phyloP scores from a whole-genome alignment of 2,329 filamentous ascomycete species.

The Paraphoma sp. region DNA sequence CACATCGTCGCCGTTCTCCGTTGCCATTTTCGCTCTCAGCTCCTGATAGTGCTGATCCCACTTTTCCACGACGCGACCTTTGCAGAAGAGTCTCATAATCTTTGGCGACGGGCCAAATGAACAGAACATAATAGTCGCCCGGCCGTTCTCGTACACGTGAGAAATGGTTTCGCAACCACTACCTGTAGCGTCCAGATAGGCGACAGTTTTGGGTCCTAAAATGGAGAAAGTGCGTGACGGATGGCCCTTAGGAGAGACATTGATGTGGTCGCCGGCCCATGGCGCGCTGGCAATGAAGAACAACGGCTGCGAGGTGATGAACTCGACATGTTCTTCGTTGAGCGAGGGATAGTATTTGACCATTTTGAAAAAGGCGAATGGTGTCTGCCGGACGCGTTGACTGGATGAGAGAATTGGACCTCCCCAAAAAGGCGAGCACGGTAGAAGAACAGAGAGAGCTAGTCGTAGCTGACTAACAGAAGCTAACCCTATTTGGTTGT shows the following conservation, averaged over 20 bases:
- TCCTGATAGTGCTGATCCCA: conserved; percentile 53
- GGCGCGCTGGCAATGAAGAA: conserved; percentile 80
- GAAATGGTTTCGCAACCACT: conserved; percentile 78
- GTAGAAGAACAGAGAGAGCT: neutral
- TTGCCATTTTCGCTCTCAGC: conserved; percentile 52
- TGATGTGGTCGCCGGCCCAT: conserved; percentile 71
- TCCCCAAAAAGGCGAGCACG: neutral
- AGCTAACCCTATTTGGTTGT: too few species aligned
- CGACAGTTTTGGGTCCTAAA: conserved; percentile 64
- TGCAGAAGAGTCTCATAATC: conserved; percentile 71
- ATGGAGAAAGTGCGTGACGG: conserved; percentile 68
- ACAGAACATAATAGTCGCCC: conserved; percentile 77
- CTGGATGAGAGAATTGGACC: neutral
- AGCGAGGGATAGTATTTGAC: conserved; percentile 65
- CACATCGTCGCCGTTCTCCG: conserved; percentile 32
- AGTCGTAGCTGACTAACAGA: too few species aligned
- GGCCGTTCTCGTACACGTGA: conserved; percentile 78
- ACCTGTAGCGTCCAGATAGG: conserved; percentile 77
- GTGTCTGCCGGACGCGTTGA: too few species aligned
- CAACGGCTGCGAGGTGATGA: conserved; percentile 71
- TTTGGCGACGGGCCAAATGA: conserved; percentile 66
- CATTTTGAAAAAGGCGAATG: conserved; percentile 53
- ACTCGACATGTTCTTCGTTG: conserved; percentile 62
- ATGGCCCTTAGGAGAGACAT: conserved; percentile 78
- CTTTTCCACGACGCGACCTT: conserved; percentile 65